Evolutionary conservation across 2,329 filamentous ascomycete species (phyloP).

Genomic region (Claviceps quebecensis): DNA sequence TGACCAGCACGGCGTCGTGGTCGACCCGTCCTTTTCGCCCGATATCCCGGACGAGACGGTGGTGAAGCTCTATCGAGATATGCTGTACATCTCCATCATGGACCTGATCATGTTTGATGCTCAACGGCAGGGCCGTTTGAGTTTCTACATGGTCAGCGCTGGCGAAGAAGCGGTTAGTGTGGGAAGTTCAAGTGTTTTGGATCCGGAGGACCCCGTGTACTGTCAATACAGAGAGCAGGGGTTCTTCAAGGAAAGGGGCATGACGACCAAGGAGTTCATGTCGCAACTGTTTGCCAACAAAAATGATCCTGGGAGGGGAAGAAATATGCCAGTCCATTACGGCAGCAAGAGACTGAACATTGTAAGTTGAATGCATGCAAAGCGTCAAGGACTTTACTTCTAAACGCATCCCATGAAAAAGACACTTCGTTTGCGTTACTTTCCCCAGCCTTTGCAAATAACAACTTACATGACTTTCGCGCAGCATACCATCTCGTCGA

Average conservation of each 20-base stretch:
- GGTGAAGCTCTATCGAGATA: conserved; percentile 48
- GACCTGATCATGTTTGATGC: conserved; percentile 97
- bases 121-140: conserved; percentile 82
- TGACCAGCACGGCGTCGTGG: conserved; percentile 71
- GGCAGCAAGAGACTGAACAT: conserved; percentile 74
- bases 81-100: conserved; percentile 67
- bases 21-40: conserved; percentile 57
- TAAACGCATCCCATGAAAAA: neutral
- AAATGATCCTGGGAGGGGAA: conserved; percentile 64
- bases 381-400: no score
- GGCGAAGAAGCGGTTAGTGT: conserved; percentile 92
- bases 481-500: conserved; percentile 69
- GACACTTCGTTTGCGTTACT: neutral
- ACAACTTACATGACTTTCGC: neutral
- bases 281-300: conserved; percentile 82
- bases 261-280: conserved; percentile 83
- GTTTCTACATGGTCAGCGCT: conserved; percentile 95
- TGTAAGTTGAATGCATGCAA: conserved; percentile 31
- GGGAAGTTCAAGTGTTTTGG: conserved; percentile 70
- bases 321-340: conserved; percentile 98
- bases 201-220: conserved; percentile 79
- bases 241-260: conserved; percentile 80
- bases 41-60: conserved; percentile 53
- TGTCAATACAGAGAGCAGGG: conserved; percentile 91
- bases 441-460: neutral